Percentiles rank a stretch among this genome's conserved stretches.
Evolutionary conservation across 768 basidiomycete species (phyloP).

Genomic region (Thelephora aurantiotincta): DNA sequence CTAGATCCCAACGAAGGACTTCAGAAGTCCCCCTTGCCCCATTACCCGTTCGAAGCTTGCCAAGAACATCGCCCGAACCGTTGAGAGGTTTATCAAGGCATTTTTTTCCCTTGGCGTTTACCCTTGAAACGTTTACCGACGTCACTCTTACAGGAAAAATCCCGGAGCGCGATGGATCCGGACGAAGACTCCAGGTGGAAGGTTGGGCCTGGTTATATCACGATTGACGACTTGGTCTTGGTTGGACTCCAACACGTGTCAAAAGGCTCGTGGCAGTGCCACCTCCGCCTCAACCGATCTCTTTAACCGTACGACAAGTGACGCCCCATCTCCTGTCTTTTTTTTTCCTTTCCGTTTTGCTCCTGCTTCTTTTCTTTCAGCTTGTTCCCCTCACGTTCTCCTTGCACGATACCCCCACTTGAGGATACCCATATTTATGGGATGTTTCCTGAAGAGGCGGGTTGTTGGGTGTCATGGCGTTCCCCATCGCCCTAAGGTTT

Average conservation of each 20-base stretch:
- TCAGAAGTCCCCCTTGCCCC: constrained; percentile 61
- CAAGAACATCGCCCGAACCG: constrained; percentile 67
- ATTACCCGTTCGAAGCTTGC: constrained; percentile 68
- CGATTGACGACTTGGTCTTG: constrained; percentile 51
- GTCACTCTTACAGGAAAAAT: constrained; percentile 27
- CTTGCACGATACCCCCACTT: not conserved
- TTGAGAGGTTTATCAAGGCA: constrained; percentile 54
- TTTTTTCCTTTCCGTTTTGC: not conserved
- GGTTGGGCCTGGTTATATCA: constrained; percentile 42
- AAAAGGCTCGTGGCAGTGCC: constrained; percentile 73
- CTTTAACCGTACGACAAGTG: not conserved
- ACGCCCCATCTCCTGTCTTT: not conserved
- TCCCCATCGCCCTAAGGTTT: not conserved
- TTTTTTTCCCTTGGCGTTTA: constrained; percentile 7
- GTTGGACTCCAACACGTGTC: constrained; percentile 77
- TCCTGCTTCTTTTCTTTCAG: not conserved
- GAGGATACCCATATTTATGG: constrained; percentile 1
- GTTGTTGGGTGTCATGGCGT: not conserved
- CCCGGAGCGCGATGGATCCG: constrained; percentile 42
- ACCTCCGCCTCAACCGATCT: constrained; percentile 35
- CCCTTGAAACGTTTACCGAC: not conserved
- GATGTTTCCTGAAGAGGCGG: not conserved
- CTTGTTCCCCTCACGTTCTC: not conserved
- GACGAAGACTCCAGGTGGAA: constrained; percentile 47
- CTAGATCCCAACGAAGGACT: constrained; percentile 70